phyloP scores from a whole-genome alignment of 768 basidiomycete genomes.

The Exidia glandulosa region DNA sequence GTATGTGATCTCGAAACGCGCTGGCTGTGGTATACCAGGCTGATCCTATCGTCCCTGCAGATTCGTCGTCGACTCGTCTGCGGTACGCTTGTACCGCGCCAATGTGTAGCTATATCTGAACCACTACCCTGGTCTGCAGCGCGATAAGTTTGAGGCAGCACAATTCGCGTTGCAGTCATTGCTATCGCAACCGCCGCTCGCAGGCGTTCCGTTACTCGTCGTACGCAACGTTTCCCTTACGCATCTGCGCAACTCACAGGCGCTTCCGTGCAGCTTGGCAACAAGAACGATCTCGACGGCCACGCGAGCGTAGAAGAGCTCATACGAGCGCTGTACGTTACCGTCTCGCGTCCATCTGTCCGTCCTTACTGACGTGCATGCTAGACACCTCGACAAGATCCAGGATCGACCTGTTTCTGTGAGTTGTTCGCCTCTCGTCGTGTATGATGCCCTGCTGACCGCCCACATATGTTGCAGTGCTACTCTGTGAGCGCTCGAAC shows the following conservation, averaged over 20 bases:
- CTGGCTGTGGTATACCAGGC: not conserved
- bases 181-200: constrained; percentile 50
- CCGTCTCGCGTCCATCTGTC: not conserved
- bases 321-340: constrained; percentile 59
- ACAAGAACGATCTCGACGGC: constrained; percentile 80
- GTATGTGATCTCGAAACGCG: constrained; percentile 34
- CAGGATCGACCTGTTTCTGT: constrained; percentile 77
- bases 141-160: constrained; percentile 71
- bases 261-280: constrained; percentile 51
- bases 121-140: constrained; percentile 28
- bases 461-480: constrained; percentile 42
- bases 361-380: not conserved
- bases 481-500: constrained; percentile 46
- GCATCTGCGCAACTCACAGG: not conserved
- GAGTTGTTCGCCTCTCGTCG: constrained; percentile 23
- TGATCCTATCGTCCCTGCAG: constrained; percentile 26
- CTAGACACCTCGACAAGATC: constrained; percentile 70
- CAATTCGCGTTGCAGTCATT: constrained; percentile 78
- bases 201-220: constrained; percentile 71
- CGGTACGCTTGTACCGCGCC: constrained; percentile 39
- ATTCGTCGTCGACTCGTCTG: constrained; percentile 86
- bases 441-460: not conserved
- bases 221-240: constrained; percentile 31
- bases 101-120: not conserved
- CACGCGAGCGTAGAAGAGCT: constrained; percentile 75